These are phyloP conservation scores for Mycena rebaudengoi DNA, from an alignment of 768 basidiomycete species.

Conservation along the genomic window DNA sequence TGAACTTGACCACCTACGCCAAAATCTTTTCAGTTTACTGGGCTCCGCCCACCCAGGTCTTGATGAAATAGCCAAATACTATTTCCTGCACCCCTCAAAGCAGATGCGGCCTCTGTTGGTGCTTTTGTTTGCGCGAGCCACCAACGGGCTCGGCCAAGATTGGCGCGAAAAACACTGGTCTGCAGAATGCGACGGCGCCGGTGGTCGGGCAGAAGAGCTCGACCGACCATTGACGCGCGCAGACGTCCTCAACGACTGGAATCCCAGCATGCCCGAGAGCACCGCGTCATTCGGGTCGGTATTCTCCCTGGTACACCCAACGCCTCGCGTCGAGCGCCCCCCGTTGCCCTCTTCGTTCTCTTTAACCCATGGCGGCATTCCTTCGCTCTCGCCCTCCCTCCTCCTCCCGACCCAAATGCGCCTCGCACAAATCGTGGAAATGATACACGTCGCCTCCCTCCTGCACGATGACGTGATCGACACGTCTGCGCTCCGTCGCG, in stretches of 20 bases:
- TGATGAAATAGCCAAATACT: conserved; percentile 88
- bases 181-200: conserved; percentile 63
- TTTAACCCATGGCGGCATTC: conserved; percentile 21
- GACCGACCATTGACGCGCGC: conserved; percentile 82
- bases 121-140: conserved; percentile 89
- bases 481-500: conserved; percentile 66
- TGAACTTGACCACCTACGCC: conserved; percentile 77
- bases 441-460: conserved; percentile 96
- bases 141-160: conserved; percentile 82
- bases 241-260: conserved; percentile 90
- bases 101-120: conserved; percentile 92
- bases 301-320: conserved; percentile 57
- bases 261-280: conserved; percentile 85
- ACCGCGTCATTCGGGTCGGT: conserved; percentile 72
- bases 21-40: conserved; percentile 77
- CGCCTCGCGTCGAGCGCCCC: conserved; percentile 43
- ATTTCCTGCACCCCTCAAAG: conserved; percentile 89
- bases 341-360: conserved; percentile 35
- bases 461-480: conserved; percentile 94
- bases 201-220: conserved; percentile 64
- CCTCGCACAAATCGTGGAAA: conserved; percentile 95
- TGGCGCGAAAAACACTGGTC: conserved; percentile 71
- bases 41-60: conserved; percentile 91
- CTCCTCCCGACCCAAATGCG: conserved; percentile 90
- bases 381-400: conserved; percentile 42